Conservation (phyloP, 2,329 filamentous ascomycete genomes). For the Nemania abortiva region DNA sequence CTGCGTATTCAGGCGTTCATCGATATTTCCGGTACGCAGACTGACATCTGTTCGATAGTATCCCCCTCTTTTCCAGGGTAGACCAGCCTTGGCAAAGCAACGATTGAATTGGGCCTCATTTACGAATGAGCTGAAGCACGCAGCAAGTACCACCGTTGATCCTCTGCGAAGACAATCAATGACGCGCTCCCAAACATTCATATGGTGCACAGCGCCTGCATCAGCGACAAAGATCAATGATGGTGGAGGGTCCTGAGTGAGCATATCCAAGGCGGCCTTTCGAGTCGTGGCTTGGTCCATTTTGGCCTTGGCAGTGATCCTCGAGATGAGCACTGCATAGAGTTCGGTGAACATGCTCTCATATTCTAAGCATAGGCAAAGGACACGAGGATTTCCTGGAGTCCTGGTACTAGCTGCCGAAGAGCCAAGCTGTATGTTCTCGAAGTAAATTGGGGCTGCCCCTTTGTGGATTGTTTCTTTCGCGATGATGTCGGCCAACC, state of each 20-base stretch:
- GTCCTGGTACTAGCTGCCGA: slow-evolving; percentile 16
- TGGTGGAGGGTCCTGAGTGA: slow-evolving; percentile 32
- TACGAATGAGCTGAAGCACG: slow-evolving; percentile 35
- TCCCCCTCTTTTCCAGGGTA: slow-evolving; percentile 43
- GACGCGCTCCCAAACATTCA: slow-evolving; percentile 37
- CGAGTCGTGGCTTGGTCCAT: slow-evolving; percentile 36
- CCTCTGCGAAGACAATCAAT: slow-evolving; percentile 34
- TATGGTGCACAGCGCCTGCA: slow-evolving; percentile 20
- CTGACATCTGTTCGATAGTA: slow-evolving; percentile 39
- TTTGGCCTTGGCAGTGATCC: slow-evolving; percentile 31
- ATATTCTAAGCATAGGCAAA: slow-evolving; percentile 37
- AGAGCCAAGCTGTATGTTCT: slow-evolving; percentile 16
- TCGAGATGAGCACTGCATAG: slow-evolving; percentile 34
- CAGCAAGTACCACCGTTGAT: slow-evolving; percentile 35
- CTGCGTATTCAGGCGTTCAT: slow-evolving; percentile 28
- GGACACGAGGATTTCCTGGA: slow-evolving; percentile 22
- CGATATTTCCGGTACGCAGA: slow-evolving; percentile 41
- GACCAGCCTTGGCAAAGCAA: slow-evolving; percentile 45
- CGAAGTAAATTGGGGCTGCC: slow-evolving; percentile 27
- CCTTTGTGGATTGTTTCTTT: slow-evolving; percentile 46
- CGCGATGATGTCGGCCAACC: slow-evolving; percentile 51
- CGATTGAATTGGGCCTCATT: slow-evolving; percentile 41
- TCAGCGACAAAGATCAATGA: slow-evolving; percentile 32
- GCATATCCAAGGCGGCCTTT: slow-evolving; percentile 32
- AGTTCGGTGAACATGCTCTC: slow-evolving; percentile 29